phyloP scores from a whole-genome alignment of 2,329 filamentous ascomycete species.

The Phialophora tarda region DNA sequence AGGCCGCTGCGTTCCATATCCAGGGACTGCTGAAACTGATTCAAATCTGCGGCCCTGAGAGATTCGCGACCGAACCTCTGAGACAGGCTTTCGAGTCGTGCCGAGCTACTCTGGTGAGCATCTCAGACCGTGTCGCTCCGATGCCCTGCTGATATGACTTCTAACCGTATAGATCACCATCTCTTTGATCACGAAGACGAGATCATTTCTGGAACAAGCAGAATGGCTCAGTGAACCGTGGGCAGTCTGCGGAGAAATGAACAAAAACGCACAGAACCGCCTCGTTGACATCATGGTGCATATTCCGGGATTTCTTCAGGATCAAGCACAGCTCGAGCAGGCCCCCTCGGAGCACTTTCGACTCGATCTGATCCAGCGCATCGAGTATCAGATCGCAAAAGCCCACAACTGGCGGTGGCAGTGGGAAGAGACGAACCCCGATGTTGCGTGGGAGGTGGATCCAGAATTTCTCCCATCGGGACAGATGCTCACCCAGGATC shows the following conservation, averaged over 20 bases:
- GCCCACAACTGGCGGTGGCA: slow-evolving; percentile 32
- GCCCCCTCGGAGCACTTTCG: slow-evolving; percentile 13
- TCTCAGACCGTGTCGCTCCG: not conserved
- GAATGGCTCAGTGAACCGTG: slow-evolving; percentile 32
- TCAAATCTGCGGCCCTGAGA: slow-evolving; percentile 30
- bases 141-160: not conserved
- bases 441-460: slow-evolving; percentile 29
- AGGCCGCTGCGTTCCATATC: slow-evolving; percentile 31
- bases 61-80: slow-evolving; percentile 23
- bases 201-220: slow-evolving; percentile 30
- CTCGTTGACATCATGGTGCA: slow-evolving; percentile 33
- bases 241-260: slow-evolving; percentile 16
- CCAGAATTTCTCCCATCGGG: slow-evolving; percentile 48
- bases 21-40: slow-evolving; percentile 30
- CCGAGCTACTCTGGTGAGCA: slow-evolving; percentile 31
- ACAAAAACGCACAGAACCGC: slow-evolving; percentile 32
- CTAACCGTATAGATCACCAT: slow-evolving; percentile 22
- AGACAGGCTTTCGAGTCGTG: slow-evolving; percentile 33
- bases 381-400: slow-evolving; percentile 27
- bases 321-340: slow-evolving; percentile 28
- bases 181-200: slow-evolving; percentile 31
- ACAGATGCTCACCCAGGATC: slow-evolving; percentile 81
- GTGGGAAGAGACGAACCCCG: slow-evolving; percentile 30
- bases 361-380: slow-evolving; percentile 23
- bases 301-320: slow-evolving; percentile 32